A percentile compares a stretch with the other conserved stretches of the same genome.
These are phyloP conservation scores for Helenozyma baotianmanensis DNA, from an alignment of 805 yeast species.

Conservation along the genomic window DNA sequence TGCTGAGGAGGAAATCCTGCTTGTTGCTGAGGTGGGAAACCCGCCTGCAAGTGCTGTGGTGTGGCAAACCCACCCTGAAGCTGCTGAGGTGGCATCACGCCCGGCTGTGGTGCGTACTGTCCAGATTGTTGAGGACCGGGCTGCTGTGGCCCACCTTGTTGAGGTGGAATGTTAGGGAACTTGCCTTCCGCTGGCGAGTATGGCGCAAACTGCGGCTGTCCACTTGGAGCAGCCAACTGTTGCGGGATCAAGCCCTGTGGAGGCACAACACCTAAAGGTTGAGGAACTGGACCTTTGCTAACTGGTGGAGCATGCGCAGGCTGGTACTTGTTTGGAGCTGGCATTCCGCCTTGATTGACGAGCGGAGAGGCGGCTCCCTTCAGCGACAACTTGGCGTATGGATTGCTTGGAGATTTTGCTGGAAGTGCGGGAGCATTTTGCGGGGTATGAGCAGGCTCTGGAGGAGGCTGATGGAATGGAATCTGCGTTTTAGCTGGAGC, in stretches of 20 bases:
- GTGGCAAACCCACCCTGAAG: no score
- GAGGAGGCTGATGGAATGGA: conserved; percentile 6
- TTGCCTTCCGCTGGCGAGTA: neutral
- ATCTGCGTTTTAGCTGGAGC: conserved; percentile 24
- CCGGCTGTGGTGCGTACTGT: conserved; percentile 1
- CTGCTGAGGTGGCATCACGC: conserved; percentile 1
- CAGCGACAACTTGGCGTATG: conserved; percentile 23
- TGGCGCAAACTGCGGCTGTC: neutral
- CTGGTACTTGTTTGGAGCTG: conserved; percentile 7
- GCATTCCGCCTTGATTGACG: neutral
- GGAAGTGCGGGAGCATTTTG: conserved; percentile 17
- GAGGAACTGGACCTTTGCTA: neutral
- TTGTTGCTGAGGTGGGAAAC: no score
- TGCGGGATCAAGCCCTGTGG: conserved; percentile 8
- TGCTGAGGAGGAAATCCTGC: no score
- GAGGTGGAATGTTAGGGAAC: neutral
- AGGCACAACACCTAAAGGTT: conserved; percentile 4
- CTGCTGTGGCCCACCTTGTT: neutral
- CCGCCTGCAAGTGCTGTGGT: no score
- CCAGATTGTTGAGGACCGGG: neutral
- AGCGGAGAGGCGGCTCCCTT: conserved; percentile 9
- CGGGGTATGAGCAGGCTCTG: conserved; percentile 7
- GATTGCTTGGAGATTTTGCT: conserved; percentile 22
- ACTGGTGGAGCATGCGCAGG: conserved; percentile 3
- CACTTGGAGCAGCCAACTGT: no score